Evolutionary conservation across 2,329 filamentous ascomycete species (phyloP).

Genomic region (Aspergillus phoenicis): DNA sequence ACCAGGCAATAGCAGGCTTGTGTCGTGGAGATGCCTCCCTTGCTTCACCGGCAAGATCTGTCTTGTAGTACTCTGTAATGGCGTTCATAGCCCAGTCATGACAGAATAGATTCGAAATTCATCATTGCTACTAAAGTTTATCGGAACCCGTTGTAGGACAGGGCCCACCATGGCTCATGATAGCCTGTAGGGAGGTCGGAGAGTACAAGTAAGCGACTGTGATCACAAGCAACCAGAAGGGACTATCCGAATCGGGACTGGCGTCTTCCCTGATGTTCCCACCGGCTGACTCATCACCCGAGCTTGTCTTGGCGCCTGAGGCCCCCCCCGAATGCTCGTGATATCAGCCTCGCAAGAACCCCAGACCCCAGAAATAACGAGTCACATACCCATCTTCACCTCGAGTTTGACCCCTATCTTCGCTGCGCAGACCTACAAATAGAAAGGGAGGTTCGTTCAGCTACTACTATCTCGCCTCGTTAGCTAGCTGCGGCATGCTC

Average conservation of each 20-base stretch:
- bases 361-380: neutral
- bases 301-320: neutral
- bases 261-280: neutral
- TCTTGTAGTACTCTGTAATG: neutral
- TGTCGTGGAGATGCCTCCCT: neutral
- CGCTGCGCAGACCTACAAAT: neutral
- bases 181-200: too few relatives aligned
- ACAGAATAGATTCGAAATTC: neutral
- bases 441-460: neutral
- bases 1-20: neutral
- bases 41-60: neutral
- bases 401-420: neutral
- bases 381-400: neutral
- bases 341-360: neutral
- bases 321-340: neutral
- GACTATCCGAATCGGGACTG: neutral
- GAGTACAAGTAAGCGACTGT: too few relatives aligned
- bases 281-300: neutral
- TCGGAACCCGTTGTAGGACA: too few relatives aligned
- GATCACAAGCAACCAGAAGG: too few relatives aligned
- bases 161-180: too few relatives aligned
- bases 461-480: neutral
- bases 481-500: conserved; percentile 31
- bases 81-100: neutral
- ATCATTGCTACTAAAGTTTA: too few relatives aligned